phyloP scores from a whole-genome alignment of 192 early-diverging fungal genomes.

The Dissophora globulifera region DNA sequence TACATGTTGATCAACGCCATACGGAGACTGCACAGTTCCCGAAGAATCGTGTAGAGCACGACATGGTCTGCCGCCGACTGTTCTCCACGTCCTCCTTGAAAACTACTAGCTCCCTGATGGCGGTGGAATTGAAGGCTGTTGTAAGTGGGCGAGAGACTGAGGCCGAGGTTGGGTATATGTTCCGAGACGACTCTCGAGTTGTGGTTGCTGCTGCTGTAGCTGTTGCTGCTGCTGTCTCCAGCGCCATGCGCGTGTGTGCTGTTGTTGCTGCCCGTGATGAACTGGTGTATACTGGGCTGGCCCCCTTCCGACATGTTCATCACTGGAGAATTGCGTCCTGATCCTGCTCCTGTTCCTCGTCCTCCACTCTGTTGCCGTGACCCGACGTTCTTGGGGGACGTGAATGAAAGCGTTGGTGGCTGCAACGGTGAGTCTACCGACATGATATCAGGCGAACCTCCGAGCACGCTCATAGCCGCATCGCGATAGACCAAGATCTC shows the following conservation, averaged over 20 bases:
- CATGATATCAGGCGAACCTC: not conserved
- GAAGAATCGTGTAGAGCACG: slow-evolving; percentile 41
- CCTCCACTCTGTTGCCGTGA: no score
- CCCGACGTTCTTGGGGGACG: not conserved
- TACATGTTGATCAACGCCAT: slow-evolving; percentile 42
- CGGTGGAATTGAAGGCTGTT: not conserved
- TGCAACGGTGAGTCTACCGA: no score
- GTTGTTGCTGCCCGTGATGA: slow-evolving; percentile 3
- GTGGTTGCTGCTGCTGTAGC: not conserved
- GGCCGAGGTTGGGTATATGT: slow-evolving; percentile 4
- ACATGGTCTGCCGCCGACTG: slow-evolving; percentile 34
- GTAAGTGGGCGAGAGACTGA: slow-evolving; percentile 22
- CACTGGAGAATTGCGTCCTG: slow-evolving; percentile 25
- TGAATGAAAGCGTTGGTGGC: no score
- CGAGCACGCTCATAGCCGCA: not conserved
- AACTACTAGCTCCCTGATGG: slow-evolving; percentile 1
- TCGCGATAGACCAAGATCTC: slow-evolving; percentile 20
- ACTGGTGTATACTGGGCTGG: slow-evolving; percentile 21
- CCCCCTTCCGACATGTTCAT: slow-evolving; percentile 12
- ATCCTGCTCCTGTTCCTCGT: not conserved
- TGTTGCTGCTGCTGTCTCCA: not conserved
- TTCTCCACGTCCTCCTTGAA: slow-evolving; percentile 9
- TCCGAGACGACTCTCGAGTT: not conserved
- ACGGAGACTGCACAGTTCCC: slow-evolving; percentile 41
- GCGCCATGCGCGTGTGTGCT: not conserved